Evolutionary conservation across 2,329 filamentous ascomycete species (phyloP), one percentile per base, ranked within the genome.

Genomic region (Gaeumannomyces tritici): DNA sequence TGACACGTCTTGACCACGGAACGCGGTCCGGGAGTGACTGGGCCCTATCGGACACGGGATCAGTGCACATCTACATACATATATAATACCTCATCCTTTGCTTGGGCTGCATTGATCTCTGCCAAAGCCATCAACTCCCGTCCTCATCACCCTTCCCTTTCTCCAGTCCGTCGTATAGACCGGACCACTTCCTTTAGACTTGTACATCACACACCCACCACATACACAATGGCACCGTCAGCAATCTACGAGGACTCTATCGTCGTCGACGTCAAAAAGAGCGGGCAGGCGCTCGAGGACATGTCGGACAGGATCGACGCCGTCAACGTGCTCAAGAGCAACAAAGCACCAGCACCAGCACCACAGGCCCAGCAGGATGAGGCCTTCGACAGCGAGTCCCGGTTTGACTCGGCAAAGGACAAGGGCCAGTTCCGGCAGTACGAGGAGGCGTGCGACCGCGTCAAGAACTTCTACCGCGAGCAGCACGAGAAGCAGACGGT

Each of bases 391-490:
- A 66, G 64, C 7, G 56, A 51, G 42, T 69, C 69, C 42, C 60
- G 63, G 55, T 74, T 74, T 62, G 72, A 74, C 67, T 57, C 66
- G 9, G 66, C 12, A 65, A 2, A 75, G 73, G 72, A 75, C 70
- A 73, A 73, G 67, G 63, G 70, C 0, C 63, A 67, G 55, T 75
- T 75, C 66, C 69, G 92, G 42, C 88, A 95, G 72, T 96, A 93
- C 76, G 87, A 91, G 69, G 86, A 87, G 21, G 90, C 91, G 55
- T 91, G 89, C 76, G 89, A 91, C 76, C 84, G 90, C 60, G 91
- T 96, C 73, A 92, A 92, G 80, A 84, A 83, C 78, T 96, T 96
- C 77, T 96, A 96, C 82, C 81, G 79, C 64, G 90, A 86, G 71
- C 85, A 87, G 71, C 85, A 87, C 73, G 78, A 79, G 71, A 86